phyloP scores from a whole-genome alignment of 2,329 filamentous ascomycete species.

The Microsporum audouinii region DNA sequence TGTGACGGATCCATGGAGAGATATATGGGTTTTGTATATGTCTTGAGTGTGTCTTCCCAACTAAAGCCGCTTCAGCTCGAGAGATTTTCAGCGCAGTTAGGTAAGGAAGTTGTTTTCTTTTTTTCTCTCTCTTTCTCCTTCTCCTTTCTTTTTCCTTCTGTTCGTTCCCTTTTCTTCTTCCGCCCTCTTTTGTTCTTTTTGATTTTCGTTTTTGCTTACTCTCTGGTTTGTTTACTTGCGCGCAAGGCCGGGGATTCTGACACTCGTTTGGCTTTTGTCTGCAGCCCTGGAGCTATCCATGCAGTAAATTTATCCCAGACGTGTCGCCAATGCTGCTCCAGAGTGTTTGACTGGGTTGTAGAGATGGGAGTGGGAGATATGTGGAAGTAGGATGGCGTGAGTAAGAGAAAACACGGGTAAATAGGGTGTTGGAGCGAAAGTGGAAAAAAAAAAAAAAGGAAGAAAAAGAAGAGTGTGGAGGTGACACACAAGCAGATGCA shows the following conservation, averaged over 20 bases:
- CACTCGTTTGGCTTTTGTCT: not conserved
- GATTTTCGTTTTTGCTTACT: not conserved
- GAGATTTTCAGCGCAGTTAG: not conserved
- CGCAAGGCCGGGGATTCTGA: not conserved
- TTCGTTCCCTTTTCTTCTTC: not conserved
- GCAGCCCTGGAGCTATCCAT: not conserved
- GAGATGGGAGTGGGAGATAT: not conserved
- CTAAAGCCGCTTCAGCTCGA: not conserved
- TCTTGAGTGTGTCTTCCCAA: not conserved
- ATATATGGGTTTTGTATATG: not conserved
- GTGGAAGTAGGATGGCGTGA: not conserved
- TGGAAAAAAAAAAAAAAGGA: not conserved
- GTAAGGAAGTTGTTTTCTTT: not conserved
- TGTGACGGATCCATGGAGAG: conserved; percentile 3
- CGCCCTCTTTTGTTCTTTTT: not conserved
- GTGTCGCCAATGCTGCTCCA: not conserved
- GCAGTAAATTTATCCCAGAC: not conserved
- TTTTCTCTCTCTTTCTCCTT: not conserved
- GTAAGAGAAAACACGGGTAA: not conserved
- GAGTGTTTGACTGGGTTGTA: not conserved
- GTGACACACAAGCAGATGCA: conserved; percentile 3
- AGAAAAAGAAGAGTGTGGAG: not conserved
- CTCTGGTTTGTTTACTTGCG: not conserved
- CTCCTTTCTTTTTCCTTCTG: conserved; percentile 1
- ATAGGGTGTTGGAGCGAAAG: not conserved